Conservation (phyloP, 768 basidiomycete genomes). For the Pleurotus eryngii region DNA sequence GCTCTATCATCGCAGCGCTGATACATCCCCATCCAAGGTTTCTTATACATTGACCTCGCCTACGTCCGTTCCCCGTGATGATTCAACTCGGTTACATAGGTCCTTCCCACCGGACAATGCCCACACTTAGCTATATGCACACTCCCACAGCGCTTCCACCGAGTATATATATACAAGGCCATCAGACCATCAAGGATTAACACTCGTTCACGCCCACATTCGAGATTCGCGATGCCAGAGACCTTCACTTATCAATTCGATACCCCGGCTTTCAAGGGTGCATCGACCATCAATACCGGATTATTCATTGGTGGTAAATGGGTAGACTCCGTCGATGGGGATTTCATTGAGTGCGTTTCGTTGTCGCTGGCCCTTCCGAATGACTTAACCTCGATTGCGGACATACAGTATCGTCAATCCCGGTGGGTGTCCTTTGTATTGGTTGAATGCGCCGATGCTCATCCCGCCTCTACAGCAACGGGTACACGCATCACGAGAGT, state of each 20-base stretch:
- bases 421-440: slow-evolving; percentile 21
- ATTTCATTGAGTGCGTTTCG: slow-evolving; percentile 64
- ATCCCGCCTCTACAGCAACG: slow-evolving; percentile 38
- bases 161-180: no score
- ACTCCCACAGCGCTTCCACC: no score
- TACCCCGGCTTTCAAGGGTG: slow-evolving; percentile 41
- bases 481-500: slow-evolving; percentile 61
- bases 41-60: no score
- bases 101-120: no score
- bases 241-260: slow-evolving; percentile 42
- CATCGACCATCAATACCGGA: slow-evolving; percentile 46
- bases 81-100: no score
- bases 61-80: no score
- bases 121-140: no score
- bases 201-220: neutral
- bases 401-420: slow-evolving; percentile 55
- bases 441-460: neutral
- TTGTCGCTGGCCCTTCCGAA: neutral
- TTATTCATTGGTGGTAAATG: slow-evolving; percentile 73
- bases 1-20: no score
- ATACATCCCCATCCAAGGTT: no score
- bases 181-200: neutral
- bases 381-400: slow-evolving; percentile 5
- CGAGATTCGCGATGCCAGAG: slow-evolving; percentile 31
- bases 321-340: slow-evolving; percentile 48